Evolutionary conservation across 192 early-diverging fungal genomes (phyloP).

Genomic region (Endogone sp.): DNA sequence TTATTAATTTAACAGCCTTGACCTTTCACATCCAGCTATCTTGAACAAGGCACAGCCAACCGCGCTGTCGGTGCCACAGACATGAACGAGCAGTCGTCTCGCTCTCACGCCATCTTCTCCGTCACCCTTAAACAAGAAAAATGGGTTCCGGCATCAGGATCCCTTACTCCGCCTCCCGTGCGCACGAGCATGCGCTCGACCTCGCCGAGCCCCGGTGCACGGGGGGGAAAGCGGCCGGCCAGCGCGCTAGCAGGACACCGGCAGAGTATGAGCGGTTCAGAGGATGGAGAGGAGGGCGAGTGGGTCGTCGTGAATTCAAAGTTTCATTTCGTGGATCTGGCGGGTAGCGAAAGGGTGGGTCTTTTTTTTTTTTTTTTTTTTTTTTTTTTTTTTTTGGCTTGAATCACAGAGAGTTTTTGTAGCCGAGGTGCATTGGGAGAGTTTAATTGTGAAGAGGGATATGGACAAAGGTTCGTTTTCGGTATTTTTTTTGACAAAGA

Average conservation of each 20-base stretch:
- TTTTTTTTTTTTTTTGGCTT: too few relatives aligned
- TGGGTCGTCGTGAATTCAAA: slow-evolving; percentile 73
- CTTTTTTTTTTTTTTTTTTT: too few relatives aligned
- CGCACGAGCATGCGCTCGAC: too few relatives aligned
- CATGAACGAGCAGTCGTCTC: slow-evolving; percentile 93
- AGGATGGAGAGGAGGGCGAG: slow-evolving; percentile 43
- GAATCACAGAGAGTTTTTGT: too few relatives aligned
- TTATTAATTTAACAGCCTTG: too few relatives aligned
- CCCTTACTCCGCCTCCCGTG: slow-evolving; percentile 10
- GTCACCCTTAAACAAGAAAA: slow-evolving; percentile 81
- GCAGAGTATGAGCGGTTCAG: slow-evolving; percentile 1
- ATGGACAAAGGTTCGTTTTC: slow-evolving; percentile 6
- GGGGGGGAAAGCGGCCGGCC: slow-evolving; percentile 15
- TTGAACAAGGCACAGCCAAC: slow-evolving; percentile 67
- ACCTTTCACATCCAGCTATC: slow-evolving; percentile 26
- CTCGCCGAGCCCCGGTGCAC: not conserved
- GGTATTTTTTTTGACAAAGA: not conserved
- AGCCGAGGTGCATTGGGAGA: too few relatives aligned
- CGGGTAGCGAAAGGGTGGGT: slow-evolving; percentile 84
- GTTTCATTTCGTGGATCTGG: slow-evolving; percentile 99
- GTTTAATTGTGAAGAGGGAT: too few relatives aligned
- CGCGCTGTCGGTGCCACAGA: slow-evolving; percentile 93
- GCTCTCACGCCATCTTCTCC: slow-evolving; percentile 97
- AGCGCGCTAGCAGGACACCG: slow-evolving; percentile 11
- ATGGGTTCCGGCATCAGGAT: slow-evolving; percentile 33